phyloP scores from a whole-genome alignment of 1,284 basidiomycete genomes.

The Cryptococcus neoformans region DNA sequence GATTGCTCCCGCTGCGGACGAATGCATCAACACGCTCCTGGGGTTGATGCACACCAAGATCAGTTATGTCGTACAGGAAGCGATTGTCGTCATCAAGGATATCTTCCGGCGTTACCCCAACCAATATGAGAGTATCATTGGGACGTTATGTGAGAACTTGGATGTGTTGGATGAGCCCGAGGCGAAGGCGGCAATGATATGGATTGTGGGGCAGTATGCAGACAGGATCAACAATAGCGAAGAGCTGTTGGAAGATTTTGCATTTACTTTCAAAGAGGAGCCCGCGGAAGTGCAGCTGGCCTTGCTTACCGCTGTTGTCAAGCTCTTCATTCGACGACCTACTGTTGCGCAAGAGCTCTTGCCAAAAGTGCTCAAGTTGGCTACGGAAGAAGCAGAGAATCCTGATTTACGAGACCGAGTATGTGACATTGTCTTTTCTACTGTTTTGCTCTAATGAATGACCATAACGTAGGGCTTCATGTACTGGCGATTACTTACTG shows the following conservation, averaged over 20 bases:
- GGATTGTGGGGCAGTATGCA: constrained; percentile 98
- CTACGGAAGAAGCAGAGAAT: constrained; percentile 95
- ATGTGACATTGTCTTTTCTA: constrained; percentile 11
- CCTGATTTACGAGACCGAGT: constrained; percentile 85
- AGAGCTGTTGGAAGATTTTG: constrained; percentile 84
- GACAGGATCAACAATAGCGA: constrained; percentile 95
- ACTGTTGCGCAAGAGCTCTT: constrained; percentile 87
- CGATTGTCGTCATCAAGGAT: constrained; percentile 99
- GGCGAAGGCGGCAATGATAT: constrained; percentile 95
- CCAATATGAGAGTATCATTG: constrained; percentile 95
- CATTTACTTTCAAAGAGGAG: constrained; percentile 91
- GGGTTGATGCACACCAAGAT: constrained; percentile 90
- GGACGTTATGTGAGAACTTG: constrained; percentile 88
- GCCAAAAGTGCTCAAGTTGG: constrained; percentile 84
- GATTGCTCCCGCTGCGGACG: constrained; percentile 86
- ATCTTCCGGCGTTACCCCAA: constrained; percentile 98
- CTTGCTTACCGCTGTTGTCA: constrained; percentile 92
- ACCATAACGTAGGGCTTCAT: constrained; percentile 68
- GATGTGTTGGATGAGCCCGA: constrained; percentile 98
- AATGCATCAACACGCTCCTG: constrained; percentile 89
- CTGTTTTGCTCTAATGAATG: not conserved
- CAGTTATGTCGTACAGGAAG: constrained; percentile 97
- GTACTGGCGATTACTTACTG: constrained; percentile 97
- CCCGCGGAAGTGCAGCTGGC: constrained; percentile 93
- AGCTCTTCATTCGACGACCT: constrained; percentile 92